Evolutionary conservation across 495 filamentous ascomycete genomes (phyloP), one percentile per base, ranked within the genome.

Genomic region (Haplographium delicatum): DNA sequence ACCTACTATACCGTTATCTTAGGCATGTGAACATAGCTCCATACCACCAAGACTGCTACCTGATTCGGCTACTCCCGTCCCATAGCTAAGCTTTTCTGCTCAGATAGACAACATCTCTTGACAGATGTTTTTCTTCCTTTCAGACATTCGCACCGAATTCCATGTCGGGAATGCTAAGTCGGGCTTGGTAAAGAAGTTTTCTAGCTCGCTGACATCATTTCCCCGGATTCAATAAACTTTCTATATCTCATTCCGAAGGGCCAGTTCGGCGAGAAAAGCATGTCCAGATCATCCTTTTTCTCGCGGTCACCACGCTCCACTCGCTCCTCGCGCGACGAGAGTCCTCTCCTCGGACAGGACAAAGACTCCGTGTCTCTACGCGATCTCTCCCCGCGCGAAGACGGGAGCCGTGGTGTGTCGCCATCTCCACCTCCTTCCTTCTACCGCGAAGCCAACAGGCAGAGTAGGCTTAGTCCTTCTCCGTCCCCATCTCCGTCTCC

Each of bases 401-500:
- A 38, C 0, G 10, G 13, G 2, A 53, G 44, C 34, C 49, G 35
- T 20, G 33, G 26, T 19, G 51, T 22, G 1, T 48, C 44, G 9
- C 53, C 53, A 5, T 50, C 44, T 20, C 58, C 58, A 6, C 50
- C 58, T 10, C 58, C 58, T 0, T 50, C 49, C 13, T 60, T 60
- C 40, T 60, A 60, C 25, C 49, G 58, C 20, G 27, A 41, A 13
- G 31, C 42, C 1, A 47, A 50, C 27, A n/a, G n/a, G 9, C 31
- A 28, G n/a, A 19, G 23, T 9, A 28, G 34, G 8, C 24, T 31
- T 18, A 40, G 33, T 8, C 51, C 18, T 15, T 54, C 46, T 1
- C 47, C 52, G 0, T 48, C 46, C n/a, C 47, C 38, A 19, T 54
- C 46, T 1, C 47, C 52, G 0, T 48, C 46, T 10, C 47, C 38